These are phyloP conservation scores for Sphaerulina musiva DNA, from an alignment of 2,329 filamentous ascomycete genomes.

Conservation along the genomic window DNA sequence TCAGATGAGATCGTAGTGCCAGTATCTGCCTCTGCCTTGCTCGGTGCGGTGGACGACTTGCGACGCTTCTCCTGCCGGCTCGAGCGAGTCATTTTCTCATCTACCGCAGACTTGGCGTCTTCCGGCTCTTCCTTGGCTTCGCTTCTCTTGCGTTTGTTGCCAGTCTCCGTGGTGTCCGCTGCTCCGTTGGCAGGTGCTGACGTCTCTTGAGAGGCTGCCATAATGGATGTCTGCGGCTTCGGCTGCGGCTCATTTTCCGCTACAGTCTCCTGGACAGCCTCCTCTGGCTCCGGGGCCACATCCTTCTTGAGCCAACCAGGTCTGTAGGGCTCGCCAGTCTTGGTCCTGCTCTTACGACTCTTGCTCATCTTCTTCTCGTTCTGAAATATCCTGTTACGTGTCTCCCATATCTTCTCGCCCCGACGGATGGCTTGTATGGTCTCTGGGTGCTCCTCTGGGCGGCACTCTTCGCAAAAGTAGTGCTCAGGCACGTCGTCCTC, in stretches of 20 bases:
- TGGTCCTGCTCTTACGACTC: conserved; percentile 50
- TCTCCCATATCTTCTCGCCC: conserved; percentile 82
- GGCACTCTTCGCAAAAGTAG: conserved; percentile 90
- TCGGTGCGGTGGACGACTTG: conserved; percentile 28
- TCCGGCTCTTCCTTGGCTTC: conserved; percentile 20
- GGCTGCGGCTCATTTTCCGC: neutral
- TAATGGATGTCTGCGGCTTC: conserved; percentile 1
- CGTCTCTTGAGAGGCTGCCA: neutral
- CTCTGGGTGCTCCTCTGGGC: conserved; percentile 73
- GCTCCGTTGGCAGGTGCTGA: neutral
- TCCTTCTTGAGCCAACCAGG: conserved; percentile 33
- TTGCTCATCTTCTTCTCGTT: conserved; percentile 56
- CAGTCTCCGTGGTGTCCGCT: conserved; percentile 7
- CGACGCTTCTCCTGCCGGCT: conserved; percentile 32
- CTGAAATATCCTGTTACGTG: conserved; percentile 35
- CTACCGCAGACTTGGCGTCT: conserved; percentile 10
- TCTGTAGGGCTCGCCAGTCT: conserved; percentile 25
- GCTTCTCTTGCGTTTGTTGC: conserved; percentile 33
- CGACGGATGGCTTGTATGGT: conserved; percentile 69
- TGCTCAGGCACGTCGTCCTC: conserved; percentile 68
- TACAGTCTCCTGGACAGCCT: neutral
- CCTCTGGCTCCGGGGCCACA: conserved; percentile 8
- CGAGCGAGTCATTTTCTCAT: conserved; percentile 20
- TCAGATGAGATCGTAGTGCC: conserved; percentile 19
- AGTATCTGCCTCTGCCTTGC: conserved; percentile 11